phyloP scores from a whole-genome alignment of 2,329 filamentous ascomycete genomes.

The Canariomyces notabilis region DNA sequence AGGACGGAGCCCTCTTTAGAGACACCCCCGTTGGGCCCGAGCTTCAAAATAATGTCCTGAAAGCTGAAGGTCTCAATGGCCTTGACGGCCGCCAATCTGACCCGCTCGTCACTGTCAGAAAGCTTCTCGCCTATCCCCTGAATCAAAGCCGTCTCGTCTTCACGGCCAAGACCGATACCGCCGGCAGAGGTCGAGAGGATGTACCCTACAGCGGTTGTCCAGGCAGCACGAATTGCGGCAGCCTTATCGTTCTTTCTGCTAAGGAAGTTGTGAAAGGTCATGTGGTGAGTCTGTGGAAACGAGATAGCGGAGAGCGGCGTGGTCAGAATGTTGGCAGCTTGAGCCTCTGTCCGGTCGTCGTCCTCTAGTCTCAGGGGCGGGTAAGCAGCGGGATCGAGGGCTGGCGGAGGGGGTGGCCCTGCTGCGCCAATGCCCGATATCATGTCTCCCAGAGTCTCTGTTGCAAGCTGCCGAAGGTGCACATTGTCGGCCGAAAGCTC shows the following conservation, averaged over 20 bases:
- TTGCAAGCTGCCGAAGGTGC: slow-evolving; percentile 78
- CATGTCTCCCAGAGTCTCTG: slow-evolving; percentile 92
- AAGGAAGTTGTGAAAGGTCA: slow-evolving; percentile 78
- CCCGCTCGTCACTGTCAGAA: slow-evolving; percentile 83
- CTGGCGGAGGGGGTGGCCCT: slow-evolving; percentile 68
- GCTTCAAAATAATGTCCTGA: slow-evolving; percentile 72
- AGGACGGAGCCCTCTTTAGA: slow-evolving; percentile 73
- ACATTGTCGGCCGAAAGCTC: slow-evolving; percentile 88
- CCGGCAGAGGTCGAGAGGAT: slow-evolving; percentile 90
- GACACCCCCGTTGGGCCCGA: slow-evolving; percentile 71
- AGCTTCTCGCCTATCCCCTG: slow-evolving; percentile 73
- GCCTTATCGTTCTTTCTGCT: slow-evolving; percentile 84
- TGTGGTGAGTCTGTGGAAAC: slow-evolving; percentile 75
- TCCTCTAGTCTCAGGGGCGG: slow-evolving; percentile 66
- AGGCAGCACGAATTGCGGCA: slow-evolving; percentile 73
- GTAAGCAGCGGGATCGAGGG: slow-evolving; percentile 76
- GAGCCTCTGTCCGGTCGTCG: slow-evolving; percentile 43
- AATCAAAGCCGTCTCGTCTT: slow-evolving; percentile 74
- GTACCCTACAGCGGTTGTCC: slow-evolving; percentile 77
- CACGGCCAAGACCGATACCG: slow-evolving; percentile 77
- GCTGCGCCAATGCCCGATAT: slow-evolving; percentile 89
- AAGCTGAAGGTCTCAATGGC: slow-evolving; percentile 78
- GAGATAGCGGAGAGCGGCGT: slow-evolving; percentile 83
- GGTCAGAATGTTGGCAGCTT: slow-evolving; percentile 61
- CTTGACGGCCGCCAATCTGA: slow-evolving; percentile 83